A percentile compares a stretch with the other conserved stretches of the same genome.
phyloP scores from a whole-genome alignment of 202 grass and related monocot genomes.

The Saccharum hybrid region DNA sequence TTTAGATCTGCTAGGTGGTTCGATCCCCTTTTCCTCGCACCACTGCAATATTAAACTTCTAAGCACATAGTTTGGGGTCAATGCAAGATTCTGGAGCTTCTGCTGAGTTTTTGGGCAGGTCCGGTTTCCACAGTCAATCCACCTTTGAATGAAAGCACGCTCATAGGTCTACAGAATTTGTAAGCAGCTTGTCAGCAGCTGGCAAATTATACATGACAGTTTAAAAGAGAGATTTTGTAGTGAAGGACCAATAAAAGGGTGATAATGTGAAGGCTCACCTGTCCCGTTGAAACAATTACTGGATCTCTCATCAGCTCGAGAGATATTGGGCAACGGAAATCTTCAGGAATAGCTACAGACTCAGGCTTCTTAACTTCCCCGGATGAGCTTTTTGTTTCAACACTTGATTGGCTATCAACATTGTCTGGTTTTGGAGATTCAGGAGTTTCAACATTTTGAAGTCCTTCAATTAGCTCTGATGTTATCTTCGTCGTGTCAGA shows the following conservation, averaged over 20 bases:
- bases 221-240: neutral
- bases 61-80: conserved; percentile 93
- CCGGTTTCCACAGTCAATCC: conserved; percentile 85
- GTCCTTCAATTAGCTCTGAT: conserved; percentile 54
- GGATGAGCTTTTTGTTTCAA: conserved; percentile 32
- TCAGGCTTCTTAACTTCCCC: conserved; percentile 69
- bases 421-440: conserved; percentile 43
- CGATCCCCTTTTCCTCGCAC: conserved; percentile 82
- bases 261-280: conserved; percentile 51
- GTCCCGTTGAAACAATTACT: conserved; percentile 79
- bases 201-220: conserved; percentile 29
- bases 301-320: conserved; percentile 80
- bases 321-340: conserved; percentile 93
- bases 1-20: conserved; percentile 74
- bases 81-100: conserved; percentile 80
- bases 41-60: conserved; percentile 92
- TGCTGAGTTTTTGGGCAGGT: conserved; percentile 97
- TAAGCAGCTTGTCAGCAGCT: conserved; percentile 36
- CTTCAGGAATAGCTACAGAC: conserved; percentile 69
- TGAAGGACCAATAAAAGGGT: conserved; percentile 5
- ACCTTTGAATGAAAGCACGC: conserved; percentile 86
- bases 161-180: conserved; percentile 80
- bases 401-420: conserved; percentile 39
- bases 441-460: conserved; percentile 44
- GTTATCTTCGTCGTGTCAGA: conserved; percentile 55